Evolutionary conservation across 345 rosid genomes (phyloP).

Genomic region (Aquilaria yunnanensis): DNA sequence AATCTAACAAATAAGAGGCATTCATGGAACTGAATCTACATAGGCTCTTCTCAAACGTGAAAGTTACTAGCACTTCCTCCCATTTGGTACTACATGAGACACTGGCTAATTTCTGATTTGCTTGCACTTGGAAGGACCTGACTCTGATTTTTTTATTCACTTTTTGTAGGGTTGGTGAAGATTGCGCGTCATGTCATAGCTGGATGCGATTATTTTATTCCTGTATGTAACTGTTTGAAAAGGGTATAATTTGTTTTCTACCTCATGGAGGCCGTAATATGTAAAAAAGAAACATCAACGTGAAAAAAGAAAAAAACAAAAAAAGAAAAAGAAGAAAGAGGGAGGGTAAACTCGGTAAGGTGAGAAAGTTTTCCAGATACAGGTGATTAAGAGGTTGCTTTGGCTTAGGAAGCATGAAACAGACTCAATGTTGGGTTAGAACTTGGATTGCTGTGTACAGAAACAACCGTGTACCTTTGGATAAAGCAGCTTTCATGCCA

Average conservation of each 20-base stretch:
- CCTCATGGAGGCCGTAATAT: constrained; percentile 34
- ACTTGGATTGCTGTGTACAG: constrained; percentile 19
- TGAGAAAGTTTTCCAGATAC: constrained; percentile 10
- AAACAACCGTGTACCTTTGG: constrained; percentile 12
- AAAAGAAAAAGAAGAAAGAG: background rate
- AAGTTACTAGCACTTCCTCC: no score
- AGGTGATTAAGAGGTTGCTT: constrained; percentile 16
- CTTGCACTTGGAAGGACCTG: background rate
- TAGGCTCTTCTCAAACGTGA: no score
- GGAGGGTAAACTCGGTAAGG: constrained; percentile 7
- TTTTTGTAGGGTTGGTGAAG: constrained; percentile 32
- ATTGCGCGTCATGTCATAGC: constrained; percentile 19
- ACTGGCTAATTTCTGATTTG: background rate
- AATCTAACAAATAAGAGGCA: no score
- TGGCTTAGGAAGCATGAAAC: constrained; percentile 15
- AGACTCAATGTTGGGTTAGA: constrained; percentile 19
- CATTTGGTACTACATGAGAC: no score
- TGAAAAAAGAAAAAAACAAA: constrained; percentile 12
- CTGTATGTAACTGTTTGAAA: constrained; percentile 41
- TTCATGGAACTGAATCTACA: no score
- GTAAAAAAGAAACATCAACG: constrained; percentile 17
- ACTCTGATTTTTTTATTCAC: background rate
- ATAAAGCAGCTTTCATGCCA: constrained; percentile 9
- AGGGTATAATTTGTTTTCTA: constrained; percentile 24
- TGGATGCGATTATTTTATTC: constrained; percentile 52